Evolutionary conservation across 805 yeast genomes (phyloP), one percentile per base, ranked within the genome.

Genomic region (Yamadazyma ubonensis): DNA sequence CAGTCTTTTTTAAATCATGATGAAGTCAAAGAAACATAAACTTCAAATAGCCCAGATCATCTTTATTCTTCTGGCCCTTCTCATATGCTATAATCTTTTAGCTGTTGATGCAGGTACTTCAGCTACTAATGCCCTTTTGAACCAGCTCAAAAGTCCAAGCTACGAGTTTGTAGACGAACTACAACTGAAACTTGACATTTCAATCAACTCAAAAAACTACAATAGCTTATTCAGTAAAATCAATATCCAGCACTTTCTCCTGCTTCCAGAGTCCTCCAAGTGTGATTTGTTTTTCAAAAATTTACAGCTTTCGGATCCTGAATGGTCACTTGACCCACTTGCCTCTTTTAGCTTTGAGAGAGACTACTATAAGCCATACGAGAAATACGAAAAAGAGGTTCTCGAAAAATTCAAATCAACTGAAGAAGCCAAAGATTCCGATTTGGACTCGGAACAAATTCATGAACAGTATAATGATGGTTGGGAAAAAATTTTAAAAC

Each of bases 241-340:
- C 17, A 23, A 34, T 8, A 26, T 41, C n/a, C 38, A 39, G 9
- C 36, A 38, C 6, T 39, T 33, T 17, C 14, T 32, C 9, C n/a
- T 21, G 3, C 33, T 33, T 12, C n/a, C 20, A 3, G 38, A 38
- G 28, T 21, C 29, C 11, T 43, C 48, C n/a, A 43, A 59, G 27
- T 59, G 65, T 49, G 51, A 53, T 18, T 36, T 46, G 6, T 59
- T 48, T 41, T 57, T 58, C 41, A 44, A 51, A n/a, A 43, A 45
- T 12, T 27, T 49, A 12, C 38, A 39, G 26, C 19, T 17, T 4
- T n/a, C 23, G 4, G 45, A 51, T 14, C 12, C 38, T 2, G 36
- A 51, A 7, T 57, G 59, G 51, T 27, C 29, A 4, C 37, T 50
- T 9, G 48, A 50, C 18, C 59, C 57, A 3, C 27, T 36, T 8